Evolutionary conservation across 2,329 filamentous ascomycete species (phyloP), one percentile per base, ranked within the genome.

Genomic region (Xylariaceae sp.): DNA sequence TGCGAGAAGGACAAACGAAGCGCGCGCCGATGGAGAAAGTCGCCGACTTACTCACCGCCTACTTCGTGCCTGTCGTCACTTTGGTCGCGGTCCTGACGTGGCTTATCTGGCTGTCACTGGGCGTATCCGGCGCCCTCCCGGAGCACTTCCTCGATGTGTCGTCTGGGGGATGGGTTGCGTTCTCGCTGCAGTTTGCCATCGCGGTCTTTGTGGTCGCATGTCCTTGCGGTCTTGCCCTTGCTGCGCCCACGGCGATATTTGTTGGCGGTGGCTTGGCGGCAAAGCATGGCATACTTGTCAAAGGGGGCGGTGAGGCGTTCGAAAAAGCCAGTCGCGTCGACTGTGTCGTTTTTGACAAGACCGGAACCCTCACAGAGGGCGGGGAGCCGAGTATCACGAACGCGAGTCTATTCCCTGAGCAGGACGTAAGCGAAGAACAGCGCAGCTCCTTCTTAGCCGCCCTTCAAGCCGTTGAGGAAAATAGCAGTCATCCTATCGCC

Each of bases 331-430:
- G 89, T 69, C 84, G 83, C 10, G 80, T 93, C 44, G 86, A 91
- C 70, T 88, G 87, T 50, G 86, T 95, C 40, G 89, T 95, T 0
- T 95, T 96, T 69, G 91, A 96, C 79, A 95, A 96, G 79, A 96
- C 91, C 0, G 91, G 91, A 1, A 96, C 91, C 0, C 76, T 96
- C 55, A 95, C 91, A 0, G 77, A 88, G 65, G 78, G 89, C 3
- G 89, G 88, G 6, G 86, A 90, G 62, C 89, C 90, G 0, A 83
- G 79, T 23, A 86, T 93, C 20, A 89, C 85, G 0, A 81, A 86
- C 61, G 76, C 75, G 10, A 66, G 72, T 41, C 49, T 81, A 2
- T 79, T 77, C 43, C 71, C 72, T 0, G 73, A 72, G 54, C 19
- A 50, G 41, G 7, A 45, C 42, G 5, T 57, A 54, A 21, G 57